These are phyloP conservation scores for Iris pallida DNA, from an alignment of 116 monocot genomes.

Conservation along the genomic window DNA sequence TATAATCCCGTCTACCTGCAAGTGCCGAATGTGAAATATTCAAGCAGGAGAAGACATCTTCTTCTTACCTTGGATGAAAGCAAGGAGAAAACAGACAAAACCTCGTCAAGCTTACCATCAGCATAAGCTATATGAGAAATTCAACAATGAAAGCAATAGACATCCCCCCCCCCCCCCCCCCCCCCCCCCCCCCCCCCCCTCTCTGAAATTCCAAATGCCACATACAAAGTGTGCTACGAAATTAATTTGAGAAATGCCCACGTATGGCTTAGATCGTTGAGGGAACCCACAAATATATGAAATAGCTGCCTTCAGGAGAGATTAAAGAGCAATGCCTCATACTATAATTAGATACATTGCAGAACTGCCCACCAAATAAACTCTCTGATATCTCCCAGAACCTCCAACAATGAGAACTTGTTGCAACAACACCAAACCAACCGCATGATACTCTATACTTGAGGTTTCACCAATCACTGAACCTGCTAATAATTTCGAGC, in stretches of 20 bases:
- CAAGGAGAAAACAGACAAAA: conserved; percentile 10
- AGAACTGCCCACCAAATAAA: conserved; percentile 18
- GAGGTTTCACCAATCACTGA: conserved; percentile 8
- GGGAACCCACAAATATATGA: conserved; percentile 25
- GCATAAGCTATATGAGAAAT: conserved; percentile 44
- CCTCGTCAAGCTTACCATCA: conserved; percentile 51
- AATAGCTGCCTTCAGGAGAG: conserved; percentile 18
- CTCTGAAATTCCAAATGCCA: conserved; percentile 47
- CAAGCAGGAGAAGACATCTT: conserved; percentile 7
- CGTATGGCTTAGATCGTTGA: conserved; percentile 24
- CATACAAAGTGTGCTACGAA: conserved; percentile 25
- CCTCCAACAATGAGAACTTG: conserved; percentile 9
- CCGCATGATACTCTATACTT: conserved; percentile 6
- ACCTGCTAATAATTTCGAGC: conserved; percentile 22
- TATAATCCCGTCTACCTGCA: conserved; percentile 76
- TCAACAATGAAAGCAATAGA: conserved; percentile 47
- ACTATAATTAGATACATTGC: conserved; percentile 20
- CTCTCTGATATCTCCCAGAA: conserved; percentile 12
- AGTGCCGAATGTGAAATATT: conserved; percentile 9
- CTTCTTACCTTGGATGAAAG: conserved; percentile 6
- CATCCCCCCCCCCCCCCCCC: no score
- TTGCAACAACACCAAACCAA: conserved; percentile 13
- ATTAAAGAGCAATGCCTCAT: conserved; percentile 21
- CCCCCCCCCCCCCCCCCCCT: no score
- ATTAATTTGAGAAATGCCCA: conserved; percentile 44